phyloP scores from a whole-genome alignment of 805 yeast species.

The Starmerella khaoyaiensis region DNA sequence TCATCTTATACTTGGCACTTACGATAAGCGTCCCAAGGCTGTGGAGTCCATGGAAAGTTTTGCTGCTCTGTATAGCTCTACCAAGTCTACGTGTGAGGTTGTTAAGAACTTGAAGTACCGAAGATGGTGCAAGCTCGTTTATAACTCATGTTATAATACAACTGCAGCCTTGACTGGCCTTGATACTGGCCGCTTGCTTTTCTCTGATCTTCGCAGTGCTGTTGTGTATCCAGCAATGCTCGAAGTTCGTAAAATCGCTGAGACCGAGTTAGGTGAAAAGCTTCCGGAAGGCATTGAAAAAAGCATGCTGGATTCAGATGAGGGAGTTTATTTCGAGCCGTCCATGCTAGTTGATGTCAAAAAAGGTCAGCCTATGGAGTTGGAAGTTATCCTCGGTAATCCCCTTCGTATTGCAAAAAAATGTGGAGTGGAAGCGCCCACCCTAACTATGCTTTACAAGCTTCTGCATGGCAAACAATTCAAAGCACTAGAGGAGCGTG shows the following conservation, averaged over 20 bases:
- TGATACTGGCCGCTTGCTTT: conserved; percentile 44
- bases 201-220: conserved; percentile 33
- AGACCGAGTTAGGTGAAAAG: conserved; percentile 45
- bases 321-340: conserved; percentile 47
- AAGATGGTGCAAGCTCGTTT: conserved; percentile 56
- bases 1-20: conserved; percentile 39
- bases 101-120: conserved; percentile 37
- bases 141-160: conserved; percentile 57
- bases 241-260: conserved; percentile 54
- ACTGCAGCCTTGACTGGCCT: conserved; percentile 44
- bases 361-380: conserved; percentile 56
- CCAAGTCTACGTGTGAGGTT: conserved; percentile 31
- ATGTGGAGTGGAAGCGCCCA: conserved; percentile 43
- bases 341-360: conserved; percentile 60
- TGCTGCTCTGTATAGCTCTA: conserved; percentile 35
- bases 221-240: conserved; percentile 49
- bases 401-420: conserved; percentile 40
- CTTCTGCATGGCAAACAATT: conserved; percentile 51
- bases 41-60: conserved; percentile 33
- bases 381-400: conserved; percentile 61
- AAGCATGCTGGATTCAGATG: conserved; percentile 44
- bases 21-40: conserved; percentile 31
- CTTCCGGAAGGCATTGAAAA: conserved; percentile 40
- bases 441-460: conserved; percentile 42
- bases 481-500: conserved; percentile 44